Base-by-base conservation (phyloP, 257 asterid species). In the Nicotiana paniculata region DNA sequence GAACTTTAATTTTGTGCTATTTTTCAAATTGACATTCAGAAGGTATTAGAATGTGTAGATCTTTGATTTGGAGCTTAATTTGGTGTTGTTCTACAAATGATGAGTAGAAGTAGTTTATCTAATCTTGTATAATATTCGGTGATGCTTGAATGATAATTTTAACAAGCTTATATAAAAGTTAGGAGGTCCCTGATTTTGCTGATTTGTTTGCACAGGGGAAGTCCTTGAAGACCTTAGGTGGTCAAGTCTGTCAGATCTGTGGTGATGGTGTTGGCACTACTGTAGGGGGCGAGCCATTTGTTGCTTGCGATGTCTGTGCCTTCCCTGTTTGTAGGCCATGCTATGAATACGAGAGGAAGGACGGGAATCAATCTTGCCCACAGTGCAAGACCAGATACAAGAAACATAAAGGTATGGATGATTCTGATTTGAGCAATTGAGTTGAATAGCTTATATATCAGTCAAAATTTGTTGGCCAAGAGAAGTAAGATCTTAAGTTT, bases 291-390 rank as follows among this genome's bases (percentile, higher is more conserved):
- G 99, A 92, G 81, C 88, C 92, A 75, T 96, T 96, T 91, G 96
- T 89, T 86, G 99, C 99, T 77, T 96, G 99, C 83, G 79, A 91
- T 87, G 93, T 93, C 86, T 96, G 99, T 79, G 90, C 98, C 65
- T 94, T 91, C 88, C 99, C 99, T 0, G 98, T 94, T 54, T 96
- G 99, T 90, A 89, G 98, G 84, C 96, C 99, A 32, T 96, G 99
- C 87, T 96, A 96, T 84, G 99, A 96, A 82, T 96, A 94, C 63
- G 99, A 96, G 91, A 94, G 98, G 79, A 96, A 94, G 91, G 99
- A 96, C 39, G 99, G 98, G 51, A 93, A 93, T 83, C 95, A 94
- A 81, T 93, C 95, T 86, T 96, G 99, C 83, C 99, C 98, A 51
- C 98, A 94, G 89, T 96, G 99, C 97, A 94, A 96, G 86, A 94